These are phyloP conservation scores for Ceratocystis lukuohia DNA, from an alignment of 2,329 filamentous ascomycete species.

Conservation along the genomic window DNA sequence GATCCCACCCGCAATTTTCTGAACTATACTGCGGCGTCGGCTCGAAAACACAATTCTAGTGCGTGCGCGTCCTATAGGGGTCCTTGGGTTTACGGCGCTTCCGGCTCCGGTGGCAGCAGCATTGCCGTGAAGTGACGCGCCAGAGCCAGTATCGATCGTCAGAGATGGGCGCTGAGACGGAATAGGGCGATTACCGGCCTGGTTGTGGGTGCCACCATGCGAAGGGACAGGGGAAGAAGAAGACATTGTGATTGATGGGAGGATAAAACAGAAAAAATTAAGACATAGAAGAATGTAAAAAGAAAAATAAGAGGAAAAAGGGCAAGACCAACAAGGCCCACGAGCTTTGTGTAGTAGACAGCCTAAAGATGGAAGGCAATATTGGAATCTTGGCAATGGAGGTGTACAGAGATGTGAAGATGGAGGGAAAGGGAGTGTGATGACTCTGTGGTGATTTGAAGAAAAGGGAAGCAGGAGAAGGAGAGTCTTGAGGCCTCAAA, in stretches of 20 bases:
- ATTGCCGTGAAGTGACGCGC: not conserved
- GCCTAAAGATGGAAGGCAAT: too few relatives aligned
- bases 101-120: not conserved
- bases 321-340: too few relatives aligned
- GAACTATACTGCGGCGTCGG: too few relatives aligned
- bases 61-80: not conserved
- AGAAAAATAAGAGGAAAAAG: too few relatives aligned
- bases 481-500: not conserved
- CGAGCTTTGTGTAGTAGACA: too few relatives aligned
- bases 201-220: too few relatives aligned
- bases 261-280: too few relatives aligned
- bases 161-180: conserved; percentile 12
- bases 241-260: too few relatives aligned
- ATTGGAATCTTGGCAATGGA: not conserved
- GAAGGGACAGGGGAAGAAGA: not conserved
- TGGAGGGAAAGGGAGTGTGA: not conserved
- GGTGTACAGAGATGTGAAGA: not conserved
- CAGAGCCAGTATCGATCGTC: conserved; percentile 12
- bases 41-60: too few relatives aligned
- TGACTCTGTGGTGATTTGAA: not conserved
- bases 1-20: too few relatives aligned
- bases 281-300: too few relatives aligned
- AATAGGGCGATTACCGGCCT: not conserved
- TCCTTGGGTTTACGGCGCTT: not conserved
- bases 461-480: not conserved